These are phyloP conservation scores for Hura crepitans DNA, from an alignment of 441 rosid species.

Conservation along the genomic window DNA sequence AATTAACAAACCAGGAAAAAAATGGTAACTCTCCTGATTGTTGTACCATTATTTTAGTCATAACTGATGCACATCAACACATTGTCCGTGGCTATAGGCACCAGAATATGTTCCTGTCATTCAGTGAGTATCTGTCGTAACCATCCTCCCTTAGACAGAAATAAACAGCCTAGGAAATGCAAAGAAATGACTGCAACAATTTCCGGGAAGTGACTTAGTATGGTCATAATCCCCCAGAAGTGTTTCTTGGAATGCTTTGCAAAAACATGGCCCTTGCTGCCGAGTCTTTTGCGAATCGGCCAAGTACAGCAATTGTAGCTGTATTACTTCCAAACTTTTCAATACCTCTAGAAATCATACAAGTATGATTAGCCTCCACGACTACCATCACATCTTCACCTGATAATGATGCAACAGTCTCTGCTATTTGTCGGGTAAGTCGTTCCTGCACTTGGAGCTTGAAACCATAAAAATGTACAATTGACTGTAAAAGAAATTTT, in stretches of 20 bases:
- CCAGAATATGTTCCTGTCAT: not conserved
- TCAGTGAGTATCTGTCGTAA: not conserved
- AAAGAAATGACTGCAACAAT: not conserved
- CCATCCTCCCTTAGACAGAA: not conserved
- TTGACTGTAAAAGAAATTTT: conserved; percentile 56
- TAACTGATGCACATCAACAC: conserved; percentile 2
- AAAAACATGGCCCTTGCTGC: conserved; percentile 58
- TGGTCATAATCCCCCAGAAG: conserved; percentile 25
- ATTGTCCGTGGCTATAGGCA: not conserved
- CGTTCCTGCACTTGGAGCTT: conserved; percentile 99
- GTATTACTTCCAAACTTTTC: conserved; percentile 90
- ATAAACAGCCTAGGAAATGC: not conserved
- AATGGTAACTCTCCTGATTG: not conserved
- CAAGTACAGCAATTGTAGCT: conserved; percentile 74
- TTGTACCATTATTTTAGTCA: not conserved
- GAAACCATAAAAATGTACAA: conserved; percentile 79
- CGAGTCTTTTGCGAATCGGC: conserved; percentile 60
- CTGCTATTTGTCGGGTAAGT: conserved; percentile 81
- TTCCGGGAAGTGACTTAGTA: conserved; percentile 3
- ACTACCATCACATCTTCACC: conserved; percentile 89
- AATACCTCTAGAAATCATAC: conserved; percentile 95
- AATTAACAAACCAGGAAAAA: not conserved
- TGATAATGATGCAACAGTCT: conserved; percentile 55
- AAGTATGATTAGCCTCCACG: conserved; percentile 81
- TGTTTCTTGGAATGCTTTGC: conserved; percentile 44